These are phyloP conservation scores for Linnemannia exigua DNA, from an alignment of 192 early-diverging fungal genomes.

Conservation along the genomic window DNA sequence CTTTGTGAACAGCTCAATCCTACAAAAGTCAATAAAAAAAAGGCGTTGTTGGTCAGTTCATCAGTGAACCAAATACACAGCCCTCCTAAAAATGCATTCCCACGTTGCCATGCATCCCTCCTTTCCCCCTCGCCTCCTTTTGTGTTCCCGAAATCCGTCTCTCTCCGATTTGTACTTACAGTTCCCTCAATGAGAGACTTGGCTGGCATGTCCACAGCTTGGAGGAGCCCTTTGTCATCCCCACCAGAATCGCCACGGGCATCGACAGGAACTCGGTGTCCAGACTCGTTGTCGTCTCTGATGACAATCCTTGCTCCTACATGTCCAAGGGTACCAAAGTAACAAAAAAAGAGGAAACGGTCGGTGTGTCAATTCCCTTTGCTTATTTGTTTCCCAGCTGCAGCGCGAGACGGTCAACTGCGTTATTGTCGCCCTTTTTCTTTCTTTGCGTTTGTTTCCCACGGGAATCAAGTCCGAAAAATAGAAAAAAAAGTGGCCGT, in stretches of 20 bases:
- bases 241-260: slow-evolving; percentile 52
- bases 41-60: background rate
- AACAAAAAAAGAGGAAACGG: background rate
- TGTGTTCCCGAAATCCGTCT: background rate
- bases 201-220: slow-evolving; percentile 54
- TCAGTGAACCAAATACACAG: background rate
- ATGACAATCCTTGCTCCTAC: slow-evolving; percentile 42
- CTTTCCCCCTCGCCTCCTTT: background rate
- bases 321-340: background rate
- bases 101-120: background rate
- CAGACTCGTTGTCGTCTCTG: slow-evolving; percentile 18
- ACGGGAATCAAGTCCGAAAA: background rate
- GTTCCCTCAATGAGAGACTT: slow-evolving; percentile 33
- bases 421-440: background rate
- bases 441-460: background rate
- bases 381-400: background rate
- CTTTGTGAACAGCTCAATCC: slow-evolving; percentile 57
- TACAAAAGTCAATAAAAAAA: slow-evolving; percentile 15
- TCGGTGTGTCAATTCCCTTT: background rate
- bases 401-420: background rate
- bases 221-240: slow-evolving; percentile 52
- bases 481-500: too few species aligned
- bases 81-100: background rate
- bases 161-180: slow-evolving; percentile 26
- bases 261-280: slow-evolving; percentile 41